Evolutionary conservation across 1,284 basidiomycete genomes (phyloP).

Genomic region (Kwoniella shivajii): DNA sequence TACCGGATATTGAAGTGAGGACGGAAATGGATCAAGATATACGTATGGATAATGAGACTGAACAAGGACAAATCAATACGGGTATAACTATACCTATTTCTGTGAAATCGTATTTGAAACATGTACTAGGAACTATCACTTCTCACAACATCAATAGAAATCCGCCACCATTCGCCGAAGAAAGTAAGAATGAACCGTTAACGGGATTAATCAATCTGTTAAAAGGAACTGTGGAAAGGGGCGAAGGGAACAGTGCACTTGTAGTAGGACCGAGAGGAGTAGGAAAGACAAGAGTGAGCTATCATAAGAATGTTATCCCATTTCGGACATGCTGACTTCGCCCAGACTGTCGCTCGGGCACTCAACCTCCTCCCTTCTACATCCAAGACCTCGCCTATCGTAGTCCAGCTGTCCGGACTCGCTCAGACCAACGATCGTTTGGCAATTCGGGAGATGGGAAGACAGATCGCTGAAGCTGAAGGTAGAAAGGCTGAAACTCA

Average conservation of each 20-base stretch:
- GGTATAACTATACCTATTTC: constrained; percentile 16
- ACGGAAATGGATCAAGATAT: background rate
- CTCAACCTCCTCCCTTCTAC: constrained; percentile 38
- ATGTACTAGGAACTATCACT: constrained; percentile 39
- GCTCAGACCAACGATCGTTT: constrained; percentile 79
- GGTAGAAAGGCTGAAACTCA: constrained; percentile 44
- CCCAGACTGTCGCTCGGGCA: constrained; percentile 43
- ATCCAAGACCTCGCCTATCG: constrained; percentile 61
- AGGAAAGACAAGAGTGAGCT: constrained; percentile 76
- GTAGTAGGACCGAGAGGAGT: constrained; percentile 78
- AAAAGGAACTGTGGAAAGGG: constrained; percentile 69
- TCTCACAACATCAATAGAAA: constrained; percentile 14
- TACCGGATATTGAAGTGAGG: constrained; percentile 15
- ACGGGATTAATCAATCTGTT: constrained; percentile 63
- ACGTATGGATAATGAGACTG: background rate
- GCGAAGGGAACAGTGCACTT: constrained; percentile 88
- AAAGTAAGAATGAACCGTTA: constrained; percentile 48
- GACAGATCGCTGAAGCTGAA: constrained; percentile 62
- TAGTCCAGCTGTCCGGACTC: constrained; percentile 81
- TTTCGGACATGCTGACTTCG: background rate
- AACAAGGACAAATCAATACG: background rate
- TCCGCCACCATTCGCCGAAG: constrained; percentile 37
- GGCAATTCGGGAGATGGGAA: constrained; percentile 89
- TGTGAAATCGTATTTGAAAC: constrained; percentile 25
- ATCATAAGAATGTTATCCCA: background rate